Conservation (phyloP, 768 basidiomycete genomes). For the Agaricus subrufescens region DNA sequence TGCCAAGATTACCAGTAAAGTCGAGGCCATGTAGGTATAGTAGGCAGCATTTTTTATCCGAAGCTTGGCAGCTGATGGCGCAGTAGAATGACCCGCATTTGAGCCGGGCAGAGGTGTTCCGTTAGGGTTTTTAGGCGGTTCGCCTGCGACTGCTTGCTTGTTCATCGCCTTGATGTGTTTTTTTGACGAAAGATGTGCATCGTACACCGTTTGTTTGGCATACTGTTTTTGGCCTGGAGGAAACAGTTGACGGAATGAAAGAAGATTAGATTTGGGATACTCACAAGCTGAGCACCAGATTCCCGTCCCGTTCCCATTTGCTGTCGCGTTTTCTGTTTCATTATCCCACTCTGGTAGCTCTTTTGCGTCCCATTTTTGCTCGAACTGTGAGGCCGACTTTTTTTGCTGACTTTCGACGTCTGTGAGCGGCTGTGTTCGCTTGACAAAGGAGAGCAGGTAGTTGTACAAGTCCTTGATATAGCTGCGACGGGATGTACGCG, state of each 20-base stretch:
- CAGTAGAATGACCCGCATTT: conserved; percentile 17
- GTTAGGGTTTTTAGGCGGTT: conserved; percentile 52
- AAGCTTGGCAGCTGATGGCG: conserved; percentile 35
- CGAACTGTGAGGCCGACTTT: conserved; percentile 66
- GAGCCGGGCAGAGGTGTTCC: conserved; percentile 33
- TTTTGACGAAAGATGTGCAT: conserved; percentile 92
- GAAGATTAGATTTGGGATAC: conserved; percentile 21
- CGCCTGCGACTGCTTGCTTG: conserved; percentile 53
- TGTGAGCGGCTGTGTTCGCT: conserved; percentile 77
- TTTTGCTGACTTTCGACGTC: conserved; percentile 68
- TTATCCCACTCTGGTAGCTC: conserved; percentile 79
- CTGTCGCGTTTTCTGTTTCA: conserved; percentile 33
- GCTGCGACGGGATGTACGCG: conserved; percentile 31
- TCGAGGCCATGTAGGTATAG: conserved; percentile 63
- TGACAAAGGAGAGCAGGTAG: conserved; percentile 84
- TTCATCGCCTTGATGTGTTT: conserved; percentile 92
- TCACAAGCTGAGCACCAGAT: conserved; percentile 95
- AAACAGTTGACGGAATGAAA: conserved; percentile 7
- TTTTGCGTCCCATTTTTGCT: conserved; percentile 72
- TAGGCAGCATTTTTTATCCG: conserved; percentile 65
- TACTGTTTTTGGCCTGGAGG: conserved; percentile 85
- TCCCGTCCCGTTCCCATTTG: conserved; percentile 46
- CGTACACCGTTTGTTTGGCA: conserved; percentile 96
- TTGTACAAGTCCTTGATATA: conserved; percentile 81
- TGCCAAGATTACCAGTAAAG: conserved; percentile 60